Evolutionary conservation across 768 basidiomycete species (phyloP).

Genomic region (Crassisporium funariophilum): DNA sequence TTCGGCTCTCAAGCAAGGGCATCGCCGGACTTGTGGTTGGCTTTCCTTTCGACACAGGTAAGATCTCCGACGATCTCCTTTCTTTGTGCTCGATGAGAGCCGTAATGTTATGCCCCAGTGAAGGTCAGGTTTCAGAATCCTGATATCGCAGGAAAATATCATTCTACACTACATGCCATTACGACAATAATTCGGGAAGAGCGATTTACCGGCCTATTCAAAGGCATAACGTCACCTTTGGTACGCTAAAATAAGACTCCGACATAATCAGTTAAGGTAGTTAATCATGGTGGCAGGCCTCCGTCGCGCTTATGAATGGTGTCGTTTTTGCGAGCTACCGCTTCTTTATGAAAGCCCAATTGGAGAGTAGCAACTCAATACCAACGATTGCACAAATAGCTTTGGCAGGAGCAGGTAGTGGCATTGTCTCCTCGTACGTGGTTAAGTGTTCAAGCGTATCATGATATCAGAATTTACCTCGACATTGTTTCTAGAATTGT

Average conservation of each 20-base stretch:
- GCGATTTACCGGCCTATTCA: constrained; percentile 65
- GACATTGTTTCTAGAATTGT: constrained; percentile 55
- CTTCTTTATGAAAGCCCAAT: constrained; percentile 71
- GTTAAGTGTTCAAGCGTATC: not conserved
- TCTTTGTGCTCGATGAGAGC: not conserved
- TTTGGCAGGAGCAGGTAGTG: constrained; percentile 79
- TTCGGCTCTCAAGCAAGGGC: constrained; percentile 39
- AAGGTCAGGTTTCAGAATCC: constrained; percentile 83
- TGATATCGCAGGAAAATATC: constrained; percentile 54
- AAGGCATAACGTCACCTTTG: constrained; percentile 80
- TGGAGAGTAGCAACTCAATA: constrained; percentile 41
- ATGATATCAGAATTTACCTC: not conserved
- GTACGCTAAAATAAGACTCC: constrained; percentile 40
- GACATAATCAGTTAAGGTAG: not conserved
- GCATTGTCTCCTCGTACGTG: constrained; percentile 76
- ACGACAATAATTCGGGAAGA: constrained; percentile 72
- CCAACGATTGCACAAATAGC: constrained; percentile 75
- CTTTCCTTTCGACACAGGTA: constrained; percentile 72
- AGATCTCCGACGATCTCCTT: not conserved
- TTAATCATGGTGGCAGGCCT: constrained; percentile 43
- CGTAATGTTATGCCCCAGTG: constrained; percentile 40
- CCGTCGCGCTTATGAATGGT: constrained; percentile 79
- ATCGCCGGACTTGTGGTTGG: constrained; percentile 69
- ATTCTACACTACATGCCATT: constrained; percentile 66
- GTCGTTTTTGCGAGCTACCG: constrained; percentile 86